Conservation (phyloP, 106 monocot species). For the Dioscorea alata region DNA sequence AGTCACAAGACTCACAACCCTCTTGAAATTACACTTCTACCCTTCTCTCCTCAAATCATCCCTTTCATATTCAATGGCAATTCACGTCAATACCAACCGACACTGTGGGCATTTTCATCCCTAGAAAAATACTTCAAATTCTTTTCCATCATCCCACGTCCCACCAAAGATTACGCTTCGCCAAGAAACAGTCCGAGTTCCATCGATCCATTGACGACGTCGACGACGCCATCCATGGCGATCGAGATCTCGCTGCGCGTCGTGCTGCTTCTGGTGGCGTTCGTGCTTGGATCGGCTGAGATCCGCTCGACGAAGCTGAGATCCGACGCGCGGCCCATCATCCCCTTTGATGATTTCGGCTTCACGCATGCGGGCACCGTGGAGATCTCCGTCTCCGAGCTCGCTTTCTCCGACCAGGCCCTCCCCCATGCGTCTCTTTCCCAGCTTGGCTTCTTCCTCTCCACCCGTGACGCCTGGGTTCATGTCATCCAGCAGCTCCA, state of each 20-base stretch:
- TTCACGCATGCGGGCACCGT: constrained; percentile 67
- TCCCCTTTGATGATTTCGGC: constrained; percentile 82
- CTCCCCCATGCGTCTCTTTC: constrained; percentile 48
- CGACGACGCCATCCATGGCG: background rate
- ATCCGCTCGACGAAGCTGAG: constrained; percentile 46
- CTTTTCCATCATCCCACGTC: background rate
- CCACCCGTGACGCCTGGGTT: constrained; percentile 69
- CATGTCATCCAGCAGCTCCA: constrained; percentile 68
- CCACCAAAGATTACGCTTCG: background rate
- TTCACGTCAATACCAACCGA: too few relatives aligned
- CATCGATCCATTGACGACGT: background rate
- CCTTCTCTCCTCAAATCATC: too few relatives aligned
- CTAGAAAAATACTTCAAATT: background rate
- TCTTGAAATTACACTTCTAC: too few relatives aligned
- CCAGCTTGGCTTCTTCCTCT: constrained; percentile 76
- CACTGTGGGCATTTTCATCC: background rate
- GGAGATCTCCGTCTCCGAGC: constrained; percentile 65
- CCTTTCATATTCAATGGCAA: too few relatives aligned
- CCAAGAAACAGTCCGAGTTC: background rate
- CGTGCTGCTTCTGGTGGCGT: constrained; percentile 7
- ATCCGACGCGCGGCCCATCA: constrained; percentile 53
- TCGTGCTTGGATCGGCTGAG: constrained; percentile 25
- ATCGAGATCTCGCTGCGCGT: background rate
- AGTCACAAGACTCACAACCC: too few relatives aligned
- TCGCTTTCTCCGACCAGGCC: constrained; percentile 34